Percentiles rank a stretch among this genome's conserved stretches.
Conservation (phyloP, 2,329 filamentous ascomycete species). For the Chrysoporthe deuterocubensis region DNA sequence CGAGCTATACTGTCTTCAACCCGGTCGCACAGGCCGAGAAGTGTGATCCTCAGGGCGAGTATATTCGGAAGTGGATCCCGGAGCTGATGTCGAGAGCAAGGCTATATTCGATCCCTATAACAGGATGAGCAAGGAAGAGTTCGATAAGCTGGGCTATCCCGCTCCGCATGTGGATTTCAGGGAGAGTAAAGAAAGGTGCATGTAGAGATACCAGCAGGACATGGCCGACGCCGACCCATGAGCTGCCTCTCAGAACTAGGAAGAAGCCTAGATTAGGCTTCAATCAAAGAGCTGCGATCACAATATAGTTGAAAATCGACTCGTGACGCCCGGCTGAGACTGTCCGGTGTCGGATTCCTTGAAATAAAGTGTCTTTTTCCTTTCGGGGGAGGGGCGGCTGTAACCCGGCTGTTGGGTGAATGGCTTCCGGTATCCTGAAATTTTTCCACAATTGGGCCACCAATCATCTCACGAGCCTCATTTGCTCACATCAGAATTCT, state of each 20-base stretch:
- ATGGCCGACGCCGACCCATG: constrained; percentile 35
- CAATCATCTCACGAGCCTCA: not conserved
- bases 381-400: not conserved
- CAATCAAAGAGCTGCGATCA: too few species aligned
- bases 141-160: constrained; percentile 63
- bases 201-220: constrained; percentile 62
- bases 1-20: constrained; percentile 75
- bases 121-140: constrained; percentile 51
- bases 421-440: not conserved
- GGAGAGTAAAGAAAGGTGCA: constrained; percentile 58
- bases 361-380: not conserved
- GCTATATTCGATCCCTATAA: constrained; percentile 70
- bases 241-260: not conserved
- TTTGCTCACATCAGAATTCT: not conserved
- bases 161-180: constrained; percentile 66
- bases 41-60: constrained; percentile 67
- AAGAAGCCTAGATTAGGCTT: too few species aligned
- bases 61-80: constrained; percentile 68
- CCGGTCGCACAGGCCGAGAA: constrained; percentile 69
- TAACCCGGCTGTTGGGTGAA: not conserved
- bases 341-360: not conserved
- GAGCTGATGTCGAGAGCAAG: constrained; percentile 63
- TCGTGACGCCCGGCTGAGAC: too few species aligned
- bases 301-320: too few species aligned
- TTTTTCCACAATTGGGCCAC: not conserved